These are phyloP conservation scores for Suillus subaureus DNA, from an alignment of 768 basidiomycete genomes.

Conservation along the genomic window DNA sequence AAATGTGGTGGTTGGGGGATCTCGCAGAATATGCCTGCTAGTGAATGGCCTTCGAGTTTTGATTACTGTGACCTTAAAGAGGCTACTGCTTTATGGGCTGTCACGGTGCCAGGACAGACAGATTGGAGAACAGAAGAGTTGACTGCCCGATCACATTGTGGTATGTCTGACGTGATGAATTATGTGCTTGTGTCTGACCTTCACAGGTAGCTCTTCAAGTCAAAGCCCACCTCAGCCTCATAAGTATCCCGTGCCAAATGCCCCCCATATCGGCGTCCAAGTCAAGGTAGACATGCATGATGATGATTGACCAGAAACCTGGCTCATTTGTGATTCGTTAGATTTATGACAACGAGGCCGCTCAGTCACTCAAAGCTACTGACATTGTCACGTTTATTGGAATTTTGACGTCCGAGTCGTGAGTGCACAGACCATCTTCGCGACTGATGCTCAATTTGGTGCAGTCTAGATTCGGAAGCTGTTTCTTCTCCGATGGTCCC, in stretches of 20 bases:
- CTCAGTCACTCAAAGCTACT: conserved; percentile 56
- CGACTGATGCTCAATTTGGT: conserved; percentile 14
- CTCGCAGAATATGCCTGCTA: conserved; percentile 30
- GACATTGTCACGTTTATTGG: conserved; percentile 73
- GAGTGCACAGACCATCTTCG: conserved; percentile 30
- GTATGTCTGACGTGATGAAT: conserved; percentile 17
- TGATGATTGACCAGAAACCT: not conserved
- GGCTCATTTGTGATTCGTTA: conserved; percentile 28
- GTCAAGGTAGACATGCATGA: conserved; percentile 52
- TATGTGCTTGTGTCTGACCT: not conserved
- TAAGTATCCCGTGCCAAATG: conserved; percentile 63
- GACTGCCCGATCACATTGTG: conserved; percentile 19
- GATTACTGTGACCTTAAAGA: conserved; percentile 60
- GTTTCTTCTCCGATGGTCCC: conserved; percentile 46
- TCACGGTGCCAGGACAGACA: conserved; percentile 70
- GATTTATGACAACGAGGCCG: conserved; percentile 57
- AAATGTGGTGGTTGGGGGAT: conserved; percentile 80
- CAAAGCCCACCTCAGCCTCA: conserved; percentile 43
- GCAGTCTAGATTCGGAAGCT: conserved; percentile 42
- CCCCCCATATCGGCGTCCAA: conserved; percentile 67
- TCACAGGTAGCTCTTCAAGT: conserved; percentile 26
- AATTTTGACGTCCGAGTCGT: conserved; percentile 69
- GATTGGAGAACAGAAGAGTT: conserved; percentile 51
- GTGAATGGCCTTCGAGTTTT: conserved; percentile 21
- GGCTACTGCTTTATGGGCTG: conserved; percentile 69